These are phyloP conservation scores for Ensete ventricosum DNA, from an alignment of 176 grass and related monocot genomes.

Conservation along the genomic window DNA sequence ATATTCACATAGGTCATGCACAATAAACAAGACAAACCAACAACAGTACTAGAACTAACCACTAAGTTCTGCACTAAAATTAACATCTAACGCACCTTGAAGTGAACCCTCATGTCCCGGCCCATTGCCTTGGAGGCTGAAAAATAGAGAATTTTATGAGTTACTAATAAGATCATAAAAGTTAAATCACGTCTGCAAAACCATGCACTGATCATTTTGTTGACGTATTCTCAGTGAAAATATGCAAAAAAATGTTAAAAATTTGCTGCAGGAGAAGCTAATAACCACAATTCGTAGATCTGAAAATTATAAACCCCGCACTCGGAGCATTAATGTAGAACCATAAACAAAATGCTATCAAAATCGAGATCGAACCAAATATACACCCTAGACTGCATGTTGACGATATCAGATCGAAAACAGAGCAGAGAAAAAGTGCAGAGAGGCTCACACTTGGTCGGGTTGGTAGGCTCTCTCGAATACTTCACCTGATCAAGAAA, in stretches of 20 bases:
- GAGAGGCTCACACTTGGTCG: conserved; percentile 18
- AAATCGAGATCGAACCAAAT: no score
- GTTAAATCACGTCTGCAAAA: background rate
- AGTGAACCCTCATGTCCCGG: conserved; percentile 76
- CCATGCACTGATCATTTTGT: background rate
- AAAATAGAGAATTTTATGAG: background rate
- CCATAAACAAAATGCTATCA: no score
- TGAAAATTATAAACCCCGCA: no score
- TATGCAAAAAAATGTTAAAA: background rate
- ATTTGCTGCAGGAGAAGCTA: no score
- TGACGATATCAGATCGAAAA: background rate
- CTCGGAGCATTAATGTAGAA: no score
- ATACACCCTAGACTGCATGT: background rate
- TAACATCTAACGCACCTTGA: conserved; percentile 40
- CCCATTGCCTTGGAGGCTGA: conserved; percentile 84
- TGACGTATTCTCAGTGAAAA: background rate
- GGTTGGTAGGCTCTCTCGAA: conserved; percentile 13
- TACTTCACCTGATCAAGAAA: conserved; percentile 15
- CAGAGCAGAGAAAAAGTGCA: background rate
- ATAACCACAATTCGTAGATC: no score
- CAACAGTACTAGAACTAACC: no score
- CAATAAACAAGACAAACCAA: no score
- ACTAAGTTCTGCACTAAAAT: no score
- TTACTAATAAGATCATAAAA: background rate
- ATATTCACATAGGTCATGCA: no score